These are phyloP conservation scores for Retiboletus flavoniger DNA, from an alignment of 1,284 basidiomycete genomes.

Conservation along the genomic window DNA sequence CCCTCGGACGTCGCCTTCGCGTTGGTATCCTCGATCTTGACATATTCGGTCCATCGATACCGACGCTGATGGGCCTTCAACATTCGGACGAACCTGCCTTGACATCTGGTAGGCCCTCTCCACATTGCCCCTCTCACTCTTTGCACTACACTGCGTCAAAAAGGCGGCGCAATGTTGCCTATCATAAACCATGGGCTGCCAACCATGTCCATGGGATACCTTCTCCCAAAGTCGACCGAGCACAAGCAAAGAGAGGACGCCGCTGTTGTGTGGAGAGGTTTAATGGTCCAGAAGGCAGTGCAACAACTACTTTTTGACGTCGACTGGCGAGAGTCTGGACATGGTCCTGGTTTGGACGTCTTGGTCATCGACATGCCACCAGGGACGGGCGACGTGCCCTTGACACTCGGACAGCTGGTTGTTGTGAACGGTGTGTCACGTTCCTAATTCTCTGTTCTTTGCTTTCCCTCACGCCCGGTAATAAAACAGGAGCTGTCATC, in stretches of 20 bases:
- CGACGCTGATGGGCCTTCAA: constrained; percentile 92
- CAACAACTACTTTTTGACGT: constrained; percentile 97
- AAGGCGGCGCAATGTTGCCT: constrained; percentile 80
- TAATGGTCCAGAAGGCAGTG: constrained; percentile 99
- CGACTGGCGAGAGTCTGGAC: constrained; percentile 69
- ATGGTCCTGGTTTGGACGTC: constrained; percentile 66
- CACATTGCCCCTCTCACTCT: background rate
- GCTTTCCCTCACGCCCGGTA: background rate
- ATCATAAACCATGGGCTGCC: constrained; percentile 87
- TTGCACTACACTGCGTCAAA: background rate
- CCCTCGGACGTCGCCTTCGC: constrained; percentile 44
- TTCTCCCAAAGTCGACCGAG: constrained; percentile 51
- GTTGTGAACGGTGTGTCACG: constrained; percentile 70
- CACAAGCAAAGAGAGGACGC: constrained; percentile 33
- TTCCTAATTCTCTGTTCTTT: background rate
- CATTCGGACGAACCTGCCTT: constrained; percentile 78
- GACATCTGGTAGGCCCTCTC: constrained; percentile 55
- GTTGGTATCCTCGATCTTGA: constrained; percentile 94
- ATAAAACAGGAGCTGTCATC: constrained; percentile 68
- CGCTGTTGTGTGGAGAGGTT: constrained; percentile 91
- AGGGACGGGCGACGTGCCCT: constrained; percentile 94
- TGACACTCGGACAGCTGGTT: constrained; percentile 91
- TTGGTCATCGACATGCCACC: constrained; percentile 97
- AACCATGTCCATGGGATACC: constrained; percentile 97
- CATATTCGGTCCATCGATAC: constrained; percentile 95